phyloP scores from a whole-genome alignment of 2,329 filamentous ascomycete species.

The Neodidymelliopsis sp. region DNA sequence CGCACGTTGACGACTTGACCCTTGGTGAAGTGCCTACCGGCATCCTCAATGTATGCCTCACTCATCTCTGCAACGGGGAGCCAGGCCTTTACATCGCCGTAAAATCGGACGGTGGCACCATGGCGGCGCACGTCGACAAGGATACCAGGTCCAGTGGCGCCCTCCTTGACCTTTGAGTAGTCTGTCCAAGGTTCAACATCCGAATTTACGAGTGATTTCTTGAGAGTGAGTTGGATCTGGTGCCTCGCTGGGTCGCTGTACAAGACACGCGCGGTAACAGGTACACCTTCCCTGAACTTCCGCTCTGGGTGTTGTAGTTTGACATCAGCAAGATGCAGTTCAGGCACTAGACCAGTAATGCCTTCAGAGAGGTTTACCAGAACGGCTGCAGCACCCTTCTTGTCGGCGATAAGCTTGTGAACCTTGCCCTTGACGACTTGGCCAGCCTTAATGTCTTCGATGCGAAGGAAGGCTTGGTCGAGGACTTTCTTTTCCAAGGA shows the following conservation, averaged over 20 bases:
- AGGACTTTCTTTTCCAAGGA: conserved; percentile 84
- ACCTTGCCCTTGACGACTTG: conserved; percentile 82
- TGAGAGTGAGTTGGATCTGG: conserved; percentile 85
- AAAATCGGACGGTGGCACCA: conserved; percentile 93
- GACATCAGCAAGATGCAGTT: conserved; percentile 88
- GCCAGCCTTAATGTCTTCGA: conserved; percentile 87
- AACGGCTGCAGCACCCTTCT: conserved; percentile 79
- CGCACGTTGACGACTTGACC: conserved; percentile 94
- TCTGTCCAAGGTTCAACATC: conserved; percentile 80
- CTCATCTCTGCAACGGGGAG: conserved; percentile 97
- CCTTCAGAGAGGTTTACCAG: conserved; percentile 85
- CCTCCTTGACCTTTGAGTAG: conserved; percentile 76
- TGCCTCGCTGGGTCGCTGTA: conserved; percentile 78
- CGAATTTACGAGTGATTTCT: conserved; percentile 93
- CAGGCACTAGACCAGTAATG: conserved; percentile 86
- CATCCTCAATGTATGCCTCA: conserved; percentile 91
- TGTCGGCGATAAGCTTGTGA: conserved; percentile 81
- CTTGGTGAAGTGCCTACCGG: conserved; percentile 83
- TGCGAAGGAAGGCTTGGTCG: conserved; percentile 86
- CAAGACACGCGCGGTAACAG: conserved; percentile 84
- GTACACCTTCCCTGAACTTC: conserved; percentile 88
- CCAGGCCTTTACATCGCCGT: conserved; percentile 82
- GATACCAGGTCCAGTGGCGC: conserved; percentile 83
- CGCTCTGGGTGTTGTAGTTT: conserved; percentile 91
- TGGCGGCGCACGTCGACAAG: conserved; percentile 80